Base-by-base conservation (phyloP, 2,329 filamentous ascomycete genomes). In the Fusarium anguioides region DNA sequence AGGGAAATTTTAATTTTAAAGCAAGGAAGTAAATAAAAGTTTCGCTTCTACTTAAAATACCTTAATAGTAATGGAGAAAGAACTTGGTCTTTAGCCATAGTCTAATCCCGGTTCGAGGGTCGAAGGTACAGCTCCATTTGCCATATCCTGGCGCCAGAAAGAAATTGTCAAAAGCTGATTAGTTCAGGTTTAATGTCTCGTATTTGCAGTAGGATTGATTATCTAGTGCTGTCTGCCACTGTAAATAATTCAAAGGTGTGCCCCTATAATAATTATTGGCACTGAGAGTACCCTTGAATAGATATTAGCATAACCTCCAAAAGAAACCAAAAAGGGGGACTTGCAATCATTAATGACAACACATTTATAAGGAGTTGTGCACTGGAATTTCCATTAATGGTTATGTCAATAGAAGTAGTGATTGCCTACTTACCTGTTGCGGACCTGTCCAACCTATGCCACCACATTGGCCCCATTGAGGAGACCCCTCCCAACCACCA, bases 401-500 rank as follows among this genome's bases (percentile, higher is more conserved):
- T 17, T 18, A 6, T 3, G 2, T 10, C 5, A 3, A 20, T 0
- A 2, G 3, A 4, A 5, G 2, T 8, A 8, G 12, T 35, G 1
- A 1, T 14, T 15, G n/a, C 21, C n/a, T 8, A 14, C 41, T 24
- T 67, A 70, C 68, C 33, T 51, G 33, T 7, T 21, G 63, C 2
- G 56, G 41, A 5, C 68, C 66, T 8, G 55, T 50, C 66, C 66
- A 70, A 3, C 44, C 39, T 4, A 44, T 21, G 1, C 68, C 68
- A 3, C 66, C 68, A 23, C 68, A 70, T 44, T 69, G 68, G 6
- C 66, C 63, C 68, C 68, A 69, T n/a, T 29, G 66, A 5, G 68
- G 66, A 10, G 42, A 61, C 12, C 27, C 62, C 2, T 18, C 62
- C 2, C 59, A 48, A 23, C 55, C 14, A 15, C 48, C n/a, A 24